Percentiles rank a stretch among this genome's conserved stretches.
phyloP scores from a whole-genome alignment of 371 early-diverging fungal species.

The Dichotomocladium elegans region DNA sequence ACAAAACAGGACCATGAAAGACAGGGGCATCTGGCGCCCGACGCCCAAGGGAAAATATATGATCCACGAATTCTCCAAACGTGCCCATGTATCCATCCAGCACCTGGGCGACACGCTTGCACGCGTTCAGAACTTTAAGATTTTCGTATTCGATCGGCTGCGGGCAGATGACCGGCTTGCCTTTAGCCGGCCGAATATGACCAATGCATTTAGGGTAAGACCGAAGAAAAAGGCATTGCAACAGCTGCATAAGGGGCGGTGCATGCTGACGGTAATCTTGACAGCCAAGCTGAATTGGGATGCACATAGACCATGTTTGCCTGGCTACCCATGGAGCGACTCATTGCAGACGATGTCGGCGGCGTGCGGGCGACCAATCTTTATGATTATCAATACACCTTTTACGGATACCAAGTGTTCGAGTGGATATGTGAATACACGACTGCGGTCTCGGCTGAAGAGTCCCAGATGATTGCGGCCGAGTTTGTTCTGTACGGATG shows the following conservation, averaged over 20 bases:
- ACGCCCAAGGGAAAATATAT: conserved; percentile 54
- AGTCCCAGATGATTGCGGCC: conserved; percentile 50
- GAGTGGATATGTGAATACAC: conserved; percentile 66
- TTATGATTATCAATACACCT: conserved; percentile 20
- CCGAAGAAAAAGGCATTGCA: not conserved
- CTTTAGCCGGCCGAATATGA: conserved; percentile 45
- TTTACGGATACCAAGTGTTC: conserved; percentile 38
- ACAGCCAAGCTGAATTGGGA: not conserved
- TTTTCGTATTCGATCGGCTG: conserved; percentile 34
- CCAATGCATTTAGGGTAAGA: conserved; percentile 40
- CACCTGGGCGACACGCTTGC: conserved; percentile 23
- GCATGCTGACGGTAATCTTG: no score
- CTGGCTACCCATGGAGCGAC: conserved; percentile 31
- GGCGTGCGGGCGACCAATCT: conserved; percentile 19
- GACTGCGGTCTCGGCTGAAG: conserved; percentile 54
- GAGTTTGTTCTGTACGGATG: conserved; percentile 54
- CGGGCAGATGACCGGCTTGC: conserved; percentile 31
- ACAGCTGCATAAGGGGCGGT: not conserved
- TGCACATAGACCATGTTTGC: conserved; percentile 44
- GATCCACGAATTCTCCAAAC: conserved; percentile 38
- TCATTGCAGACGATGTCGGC: conserved; percentile 42
- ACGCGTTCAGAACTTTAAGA: conserved; percentile 22
- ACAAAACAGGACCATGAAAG: conserved; percentile 44
- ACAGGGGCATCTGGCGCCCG: conserved; percentile 45
- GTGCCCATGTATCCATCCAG: conserved; percentile 28